Percentiles rank a stretch among this genome's conserved stretches.
Conservation (phyloP, 768 basidiomycete genomes). For the Rhizopogon vulgaris region DNA sequence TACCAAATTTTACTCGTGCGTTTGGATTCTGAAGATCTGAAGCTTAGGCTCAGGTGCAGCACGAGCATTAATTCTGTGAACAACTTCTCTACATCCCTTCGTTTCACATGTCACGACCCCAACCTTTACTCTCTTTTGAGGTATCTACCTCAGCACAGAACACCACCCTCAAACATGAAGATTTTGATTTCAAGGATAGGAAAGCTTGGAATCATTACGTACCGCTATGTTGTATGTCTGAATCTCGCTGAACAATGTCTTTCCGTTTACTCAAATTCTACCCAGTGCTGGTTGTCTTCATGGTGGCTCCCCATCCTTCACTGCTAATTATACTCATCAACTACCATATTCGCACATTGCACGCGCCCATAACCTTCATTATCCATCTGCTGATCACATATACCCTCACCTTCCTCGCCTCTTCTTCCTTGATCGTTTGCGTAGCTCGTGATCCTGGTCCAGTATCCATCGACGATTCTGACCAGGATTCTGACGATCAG, state of each 20-base stretch:
- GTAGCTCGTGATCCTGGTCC: constrained; percentile 73
- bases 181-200: constrained; percentile 26
- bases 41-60: neutral
- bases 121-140: constrained; percentile 24
- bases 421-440: constrained; percentile 69
- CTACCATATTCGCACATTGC: constrained; percentile 54
- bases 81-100: neutral
- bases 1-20: too few relatives aligned
- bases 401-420: constrained; percentile 59
- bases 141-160: constrained; percentile 12
- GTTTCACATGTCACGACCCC: constrained; percentile 12
- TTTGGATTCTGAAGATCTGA: too few relatives aligned
- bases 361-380: constrained; percentile 39
- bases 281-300: constrained; percentile 45
- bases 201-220: constrained; percentile 54
- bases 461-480: constrained; percentile 24
- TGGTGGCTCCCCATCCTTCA: constrained; percentile 73
- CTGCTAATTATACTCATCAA: constrained; percentile 60
- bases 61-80: neutral
- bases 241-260: neutral
- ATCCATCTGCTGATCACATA: constrained; percentile 57
- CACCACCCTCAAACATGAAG: constrained; percentile 15
- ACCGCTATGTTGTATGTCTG: constrained; percentile 46
- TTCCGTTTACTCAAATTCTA: constrained; percentile 12
- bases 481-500: constrained; percentile 23